phyloP scores from a whole-genome alignment of 805 yeast genomes.

The Debaryomyces prosopidis region DNA sequence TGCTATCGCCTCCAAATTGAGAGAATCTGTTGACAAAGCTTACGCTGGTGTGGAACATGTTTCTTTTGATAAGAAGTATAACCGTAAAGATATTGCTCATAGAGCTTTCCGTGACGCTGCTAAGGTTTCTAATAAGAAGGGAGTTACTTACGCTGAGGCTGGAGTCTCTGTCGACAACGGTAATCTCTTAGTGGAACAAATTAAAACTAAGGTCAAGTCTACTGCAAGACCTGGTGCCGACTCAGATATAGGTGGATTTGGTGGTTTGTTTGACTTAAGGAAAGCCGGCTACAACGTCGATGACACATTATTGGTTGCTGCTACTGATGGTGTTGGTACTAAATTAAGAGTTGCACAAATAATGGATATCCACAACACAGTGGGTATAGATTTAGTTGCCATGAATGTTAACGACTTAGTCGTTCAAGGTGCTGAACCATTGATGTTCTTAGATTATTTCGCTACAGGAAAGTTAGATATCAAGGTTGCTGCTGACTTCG shows the following conservation, averaged over 20 bases:
- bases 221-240: slow-evolving; percentile 96
- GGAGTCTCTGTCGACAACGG: slow-evolving; percentile 99
- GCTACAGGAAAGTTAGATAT: slow-evolving; percentile 93
- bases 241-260: slow-evolving; percentile 98
- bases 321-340: slow-evolving; percentile 99
- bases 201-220: slow-evolving; percentile 86
- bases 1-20: slow-evolving; percentile 73
- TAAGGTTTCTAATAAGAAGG: slow-evolving; percentile 19
- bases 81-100: slow-evolving; percentile 93
- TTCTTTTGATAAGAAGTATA: slow-evolving; percentile 71
- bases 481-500: slow-evolving; percentile 81
- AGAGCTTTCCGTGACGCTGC: slow-evolving; percentile 75
- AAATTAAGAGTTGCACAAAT: slow-evolving; percentile 93
- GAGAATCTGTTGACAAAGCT: slow-evolving; percentile 82
- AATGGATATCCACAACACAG: slow-evolving; percentile 89
- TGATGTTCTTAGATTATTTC: slow-evolving; percentile 91
- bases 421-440: slow-evolving; percentile 98
- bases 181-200: slow-evolving; percentile 82
- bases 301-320: slow-evolving; percentile 86
- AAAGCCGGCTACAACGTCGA: slow-evolving; percentile 84
- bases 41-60: slow-evolving; percentile 82
- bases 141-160: slow-evolving; percentile 87
- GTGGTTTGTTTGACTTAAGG: slow-evolving; percentile 90
- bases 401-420: slow-evolving; percentile 98
- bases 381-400: slow-evolving; percentile 97